phyloP scores from a whole-genome alignment of 2,329 filamentous ascomycete species.

The Trichoderma koningiopsis region DNA sequence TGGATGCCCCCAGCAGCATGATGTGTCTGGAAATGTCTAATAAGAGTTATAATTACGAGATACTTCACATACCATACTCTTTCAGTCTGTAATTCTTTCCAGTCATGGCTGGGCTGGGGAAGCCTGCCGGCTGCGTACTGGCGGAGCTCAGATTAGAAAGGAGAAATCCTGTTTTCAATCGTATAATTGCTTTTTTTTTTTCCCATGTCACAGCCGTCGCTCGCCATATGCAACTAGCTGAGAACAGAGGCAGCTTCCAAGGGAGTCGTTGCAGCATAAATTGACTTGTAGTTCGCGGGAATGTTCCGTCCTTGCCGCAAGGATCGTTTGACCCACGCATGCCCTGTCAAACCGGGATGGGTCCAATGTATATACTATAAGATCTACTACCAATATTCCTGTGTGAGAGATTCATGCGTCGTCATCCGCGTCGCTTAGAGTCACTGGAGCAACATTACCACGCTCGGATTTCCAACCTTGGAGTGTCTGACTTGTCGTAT shows the following conservation, averaged over 20 bases:
- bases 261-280: not conserved
- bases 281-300: not conserved
- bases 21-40: not conserved
- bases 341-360: constrained; percentile 6
- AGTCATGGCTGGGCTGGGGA: not conserved
- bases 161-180: not conserved
- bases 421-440: not conserved
- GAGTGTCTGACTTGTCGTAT: not conserved
- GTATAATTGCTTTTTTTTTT: not conserved
- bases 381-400: too few relatives aligned
- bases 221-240: not conserved
- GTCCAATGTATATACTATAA: not conserved
- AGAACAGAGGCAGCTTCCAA: not conserved
- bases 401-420: not conserved
- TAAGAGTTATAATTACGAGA: not conserved
- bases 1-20: not conserved
- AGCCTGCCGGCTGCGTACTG: not conserved
- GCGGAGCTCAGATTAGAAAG: not conserved
- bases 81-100: not conserved
- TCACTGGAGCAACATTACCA: not conserved
- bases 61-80: not conserved
- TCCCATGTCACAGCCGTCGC: not conserved
- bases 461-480: not conserved
- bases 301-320: not conserved
- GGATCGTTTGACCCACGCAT: not conserved